Conservation (phyloP, 192 early-diverging fungal genomes). For the Funneliformis mosseae region DNA sequence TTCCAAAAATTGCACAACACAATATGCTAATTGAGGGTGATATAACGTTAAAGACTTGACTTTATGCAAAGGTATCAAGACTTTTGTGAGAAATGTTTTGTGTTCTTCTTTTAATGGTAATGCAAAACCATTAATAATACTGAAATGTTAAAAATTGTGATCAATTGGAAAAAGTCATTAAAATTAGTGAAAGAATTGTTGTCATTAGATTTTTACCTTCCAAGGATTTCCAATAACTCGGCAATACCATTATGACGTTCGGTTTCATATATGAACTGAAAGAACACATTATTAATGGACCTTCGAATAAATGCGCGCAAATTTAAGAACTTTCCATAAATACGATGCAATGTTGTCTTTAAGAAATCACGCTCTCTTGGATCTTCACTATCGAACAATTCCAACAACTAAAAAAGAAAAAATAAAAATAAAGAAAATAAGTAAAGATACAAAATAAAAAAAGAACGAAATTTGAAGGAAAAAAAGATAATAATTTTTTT, state of each 20-base stretch:
- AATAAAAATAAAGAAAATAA: slow-evolving; percentile 15
- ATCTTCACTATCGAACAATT: slow-evolving; percentile 99
- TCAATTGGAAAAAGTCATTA: background rate
- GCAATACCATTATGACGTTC: slow-evolving; percentile 98
- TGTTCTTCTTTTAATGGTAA: slow-evolving; percentile 99
- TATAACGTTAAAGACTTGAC: slow-evolving; percentile 92
- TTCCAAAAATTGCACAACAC: slow-evolving; percentile 98
- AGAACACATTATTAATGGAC: slow-evolving; percentile 98
- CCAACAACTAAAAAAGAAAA: slow-evolving; percentile 70
- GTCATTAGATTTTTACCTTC: slow-evolving; percentile 64
- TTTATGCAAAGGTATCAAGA: slow-evolving; percentile 96
- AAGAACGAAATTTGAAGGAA: background rate
- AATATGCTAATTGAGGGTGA: slow-evolving; percentile 97
- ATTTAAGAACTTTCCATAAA: slow-evolving; percentile 98
- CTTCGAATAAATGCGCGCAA: slow-evolving; percentile 95
- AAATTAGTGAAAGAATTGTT: background rate
- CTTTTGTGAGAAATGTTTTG: slow-evolving; percentile 91
- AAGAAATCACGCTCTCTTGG: slow-evolving; percentile 97
- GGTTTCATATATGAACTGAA: slow-evolving; percentile 97
- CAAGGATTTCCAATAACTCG: slow-evolving; percentile 96
- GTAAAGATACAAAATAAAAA: slow-evolving; percentile 5
- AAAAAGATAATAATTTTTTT: no score
- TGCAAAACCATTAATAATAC: slow-evolving; percentile 99
- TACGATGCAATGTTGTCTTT: slow-evolving; percentile 96
- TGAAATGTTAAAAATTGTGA: slow-evolving; percentile 40